phyloP scores from a whole-genome alignment of 2,329 filamentous ascomycete genomes.

The Incumbomyces lentus region DNA sequence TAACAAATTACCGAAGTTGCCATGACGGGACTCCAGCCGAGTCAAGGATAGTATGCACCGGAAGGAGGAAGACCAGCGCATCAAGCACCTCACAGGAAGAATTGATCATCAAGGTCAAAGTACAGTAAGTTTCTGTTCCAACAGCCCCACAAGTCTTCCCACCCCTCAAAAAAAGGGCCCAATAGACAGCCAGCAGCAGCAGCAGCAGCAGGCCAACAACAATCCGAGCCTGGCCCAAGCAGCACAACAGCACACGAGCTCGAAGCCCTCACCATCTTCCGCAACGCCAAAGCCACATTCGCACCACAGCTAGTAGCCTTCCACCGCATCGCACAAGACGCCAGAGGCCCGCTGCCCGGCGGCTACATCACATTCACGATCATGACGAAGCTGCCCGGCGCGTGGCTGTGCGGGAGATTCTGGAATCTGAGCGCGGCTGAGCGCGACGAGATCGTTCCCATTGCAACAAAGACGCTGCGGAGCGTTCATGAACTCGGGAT shows the following conservation, averaged over 20 bases:
- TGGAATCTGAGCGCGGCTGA: slow-evolving; percentile 17
- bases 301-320: slow-evolving; percentile 19
- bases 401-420: slow-evolving; percentile 17
- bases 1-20: slow-evolving; percentile 17
- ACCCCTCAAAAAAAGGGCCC: background rate
- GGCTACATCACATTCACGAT: slow-evolving; percentile 22
- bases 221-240: slow-evolving; percentile 14
- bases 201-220: slow-evolving; percentile 8
- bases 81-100: slow-evolving; percentile 4
- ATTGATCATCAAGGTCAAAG: slow-evolving; percentile 19
- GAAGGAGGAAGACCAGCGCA: slow-evolving; percentile 7
- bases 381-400: slow-evolving; percentile 21
- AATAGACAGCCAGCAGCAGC: slow-evolving; percentile 8
- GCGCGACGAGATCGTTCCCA: slow-evolving; percentile 10
- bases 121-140: slow-evolving; percentile 13
- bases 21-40: slow-evolving; percentile 18
- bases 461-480: slow-evolving; percentile 13
- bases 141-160: too few species aligned
- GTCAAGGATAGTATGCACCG: slow-evolving; percentile 16
- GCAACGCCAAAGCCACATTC: slow-evolving; percentile 10
- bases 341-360: slow-evolving; percentile 11
- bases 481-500: slow-evolving; percentile 16
- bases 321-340: slow-evolving; percentile 16
- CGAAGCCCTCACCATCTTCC: slow-evolving; percentile 17
- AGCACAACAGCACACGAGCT: slow-evolving; percentile 18